These are phyloP conservation scores for Axilococcus clingmanii DNA, from an alignment of 139 green algal species.

Conservation along the genomic window DNA sequence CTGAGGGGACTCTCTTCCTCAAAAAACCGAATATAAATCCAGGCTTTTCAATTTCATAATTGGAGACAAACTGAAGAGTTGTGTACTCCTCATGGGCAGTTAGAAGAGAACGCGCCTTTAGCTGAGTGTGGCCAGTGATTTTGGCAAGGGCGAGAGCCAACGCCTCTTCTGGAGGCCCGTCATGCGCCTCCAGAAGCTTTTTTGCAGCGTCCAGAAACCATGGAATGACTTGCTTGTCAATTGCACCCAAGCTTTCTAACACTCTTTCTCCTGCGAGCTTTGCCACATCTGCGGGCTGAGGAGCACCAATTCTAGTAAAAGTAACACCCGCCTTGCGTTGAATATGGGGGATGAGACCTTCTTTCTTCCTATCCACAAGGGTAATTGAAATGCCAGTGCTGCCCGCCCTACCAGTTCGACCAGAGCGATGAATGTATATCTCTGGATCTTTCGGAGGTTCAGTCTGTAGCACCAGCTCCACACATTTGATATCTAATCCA, in stretches of 20 bases:
- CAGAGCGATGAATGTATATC: conserved; percentile 87
- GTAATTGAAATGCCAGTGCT: conserved; percentile 78
- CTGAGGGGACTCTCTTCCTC: conserved; percentile 40
- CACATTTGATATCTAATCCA: conserved; percentile 91
- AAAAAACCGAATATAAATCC: conserved; percentile 70
- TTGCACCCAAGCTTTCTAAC: conserved; percentile 40
- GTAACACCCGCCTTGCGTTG: conserved; percentile 65
- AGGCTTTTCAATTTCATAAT: conserved; percentile 15
- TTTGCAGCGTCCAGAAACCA: conserved; percentile 41
- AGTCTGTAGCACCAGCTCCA: conserved; percentile 87
- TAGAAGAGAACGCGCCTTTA: conserved; percentile 70
- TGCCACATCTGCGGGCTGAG: conserved; percentile 86
- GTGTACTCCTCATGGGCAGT: conserved; percentile 76
- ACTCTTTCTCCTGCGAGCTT: conserved; percentile 56
- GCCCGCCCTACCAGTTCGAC: conserved; percentile 80
- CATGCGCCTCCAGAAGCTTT: conserved; percentile 40
- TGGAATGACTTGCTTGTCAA: conserved; percentile 50
- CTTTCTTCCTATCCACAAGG: conserved; percentile 65
- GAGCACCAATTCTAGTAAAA: conserved; percentile 82
- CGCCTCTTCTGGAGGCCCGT: conserved; percentile 38
- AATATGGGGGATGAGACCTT: conserved; percentile 76
- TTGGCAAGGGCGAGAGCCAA: conserved; percentile 81
- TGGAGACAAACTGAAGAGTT: conserved; percentile 52
- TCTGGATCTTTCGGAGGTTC: conserved; percentile 82
- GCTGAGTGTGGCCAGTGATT: conserved; percentile 71